phyloP scores from a whole-genome alignment of 306 rosid species.

The Citrullus mucosospermus region DNA sequence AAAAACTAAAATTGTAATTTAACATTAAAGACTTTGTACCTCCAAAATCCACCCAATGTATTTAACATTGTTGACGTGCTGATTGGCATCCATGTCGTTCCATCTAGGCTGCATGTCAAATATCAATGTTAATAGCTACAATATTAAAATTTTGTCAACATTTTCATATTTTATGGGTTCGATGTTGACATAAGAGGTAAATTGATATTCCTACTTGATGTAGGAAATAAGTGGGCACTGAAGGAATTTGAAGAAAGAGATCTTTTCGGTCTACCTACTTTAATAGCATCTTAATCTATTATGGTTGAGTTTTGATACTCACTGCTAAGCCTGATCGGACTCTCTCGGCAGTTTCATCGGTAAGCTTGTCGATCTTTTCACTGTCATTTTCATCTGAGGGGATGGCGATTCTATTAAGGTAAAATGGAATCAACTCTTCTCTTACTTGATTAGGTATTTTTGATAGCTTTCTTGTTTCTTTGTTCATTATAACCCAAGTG shows the following conservation, averaged over 20 bases:
- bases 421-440: slow-evolving; percentile 62
- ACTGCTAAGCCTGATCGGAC: slow-evolving; percentile 73
- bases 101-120: slow-evolving; percentile 57
- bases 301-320: slow-evolving; percentile 8
- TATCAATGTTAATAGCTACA: background rate
- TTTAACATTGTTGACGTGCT: slow-evolving; percentile 88
- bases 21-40: slow-evolving; percentile 20
- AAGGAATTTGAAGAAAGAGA: background rate
- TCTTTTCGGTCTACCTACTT: background rate
- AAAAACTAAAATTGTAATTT: too few relatives aligned
- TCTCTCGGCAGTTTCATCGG: slow-evolving; percentile 52
- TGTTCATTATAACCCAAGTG: slow-evolving; percentile 91
- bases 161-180: too few relatives aligned
- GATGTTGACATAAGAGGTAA: too few relatives aligned
- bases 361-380: slow-evolving; percentile 63
- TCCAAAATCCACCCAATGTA: slow-evolving; percentile 96
- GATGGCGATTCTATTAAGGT: slow-evolving; percentile 44
- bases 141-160: too few relatives aligned
- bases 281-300: background rate
- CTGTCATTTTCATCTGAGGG: slow-evolving; percentile 33
- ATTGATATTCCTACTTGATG: too few relatives aligned
- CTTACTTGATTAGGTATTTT: slow-evolving; percentile 76
- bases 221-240: background rate
- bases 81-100: slow-evolving; percentile 97
- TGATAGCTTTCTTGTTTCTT: slow-evolving; percentile 69